phyloP scores from a whole-genome alignment of 495 filamentous ascomycete species.

The Amorphotheca resinae region DNA sequence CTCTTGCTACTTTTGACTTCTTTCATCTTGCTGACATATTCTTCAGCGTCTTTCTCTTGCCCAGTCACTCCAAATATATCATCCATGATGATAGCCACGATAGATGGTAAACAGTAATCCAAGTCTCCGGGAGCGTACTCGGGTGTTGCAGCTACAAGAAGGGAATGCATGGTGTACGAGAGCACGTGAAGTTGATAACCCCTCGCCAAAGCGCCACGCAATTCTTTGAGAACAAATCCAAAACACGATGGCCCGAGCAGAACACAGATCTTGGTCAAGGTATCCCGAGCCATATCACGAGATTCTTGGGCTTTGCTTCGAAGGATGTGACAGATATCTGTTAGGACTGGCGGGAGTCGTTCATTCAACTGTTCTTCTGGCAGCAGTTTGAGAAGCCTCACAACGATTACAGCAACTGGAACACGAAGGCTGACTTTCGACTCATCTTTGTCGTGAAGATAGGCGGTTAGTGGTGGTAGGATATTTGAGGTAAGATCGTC shows the following conservation, averaged over 20 bases:
- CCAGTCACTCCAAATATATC: slow-evolving; percentile 95
- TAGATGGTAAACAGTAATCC: slow-evolving; percentile 71
- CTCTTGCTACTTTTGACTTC: slow-evolving; percentile 97
- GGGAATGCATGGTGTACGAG: slow-evolving; percentile 88
- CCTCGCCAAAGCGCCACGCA: slow-evolving; percentile 63
- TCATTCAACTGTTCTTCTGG: slow-evolving; percentile 56
- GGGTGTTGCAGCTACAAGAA: slow-evolving; percentile 65
- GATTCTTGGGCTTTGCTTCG: slow-evolving; percentile 81
- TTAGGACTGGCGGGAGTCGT: slow-evolving; percentile 67
- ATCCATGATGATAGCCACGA: slow-evolving; percentile 84
- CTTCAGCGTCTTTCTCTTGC: slow-evolving; percentile 93
- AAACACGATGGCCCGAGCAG: slow-evolving; percentile 73
- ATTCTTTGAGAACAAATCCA: slow-evolving; percentile 84
- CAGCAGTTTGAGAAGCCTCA: slow-evolving; percentile 74
- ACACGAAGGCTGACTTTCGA: slow-evolving; percentile 82
- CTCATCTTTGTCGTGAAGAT: slow-evolving; percentile 90
- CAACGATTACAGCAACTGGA: slow-evolving; percentile 72
- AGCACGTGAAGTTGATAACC: slow-evolving; percentile 94
- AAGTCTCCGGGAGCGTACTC: slow-evolving; percentile 68
- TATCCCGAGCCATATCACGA: slow-evolving; percentile 79
- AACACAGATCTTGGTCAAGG: slow-evolving; percentile 67
- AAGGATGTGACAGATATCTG: slow-evolving; percentile 85
- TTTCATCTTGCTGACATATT: slow-evolving; percentile 90
- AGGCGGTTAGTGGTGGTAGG: slow-evolving; percentile 60
- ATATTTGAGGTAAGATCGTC: slow-evolving; percentile 63